Evolutionary conservation across 2,329 filamentous ascomycete genomes (phyloP), one percentile per base, ranked within the genome.

Genomic region (Nigrograna mackinnonii): DNA sequence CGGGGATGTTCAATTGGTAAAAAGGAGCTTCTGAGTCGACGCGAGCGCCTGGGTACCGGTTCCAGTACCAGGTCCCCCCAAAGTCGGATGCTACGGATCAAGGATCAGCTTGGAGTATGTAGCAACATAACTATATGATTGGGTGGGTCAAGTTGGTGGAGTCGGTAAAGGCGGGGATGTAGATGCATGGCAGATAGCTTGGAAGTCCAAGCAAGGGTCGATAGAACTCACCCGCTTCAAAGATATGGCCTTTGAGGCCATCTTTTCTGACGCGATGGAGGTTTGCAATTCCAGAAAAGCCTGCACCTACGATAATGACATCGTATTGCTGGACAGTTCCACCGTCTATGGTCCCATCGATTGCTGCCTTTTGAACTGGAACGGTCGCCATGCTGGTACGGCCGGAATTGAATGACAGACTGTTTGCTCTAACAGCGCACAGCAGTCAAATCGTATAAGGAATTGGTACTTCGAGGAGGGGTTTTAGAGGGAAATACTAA

Each of bases 31-130:
- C 61, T 7, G 47, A 52, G 37, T 66, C 61, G 6, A 64, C 60
- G 6, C 61, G 55, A 2, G 62, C 63, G 5, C 60, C 63, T 2
- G 63, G 62, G 28, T 67, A 67, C 4, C 53, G 46, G 43, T 57
- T 46, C 62, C 60, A 67, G 37, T 60, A 42, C 62, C 57, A 60
- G 7, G 54, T 50, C 14, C 57, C 57, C 17, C 57, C 57, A n/a
- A 56, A 47, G 22, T 49, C 50, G 16, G 45, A 39, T 4, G 14
- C 39, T 41, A 17, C 11, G n/a, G n/a, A n/a, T n/a, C n/a, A n/a
- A n/a, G n/a, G n/a, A n/a, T n/a, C n/a, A n/a, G n/a, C n/a, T n/a
- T n/a, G n/a, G n/a, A n/a, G n/a, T n/a, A n/a, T n/a, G n/a, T n/a
- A n/a, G n/a, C n/a, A n/a, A n/a, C n/a, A n/a, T n/a, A n/a, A n/a